Evolutionary conservation across 768 basidiomycete species (phyloP).

Genomic region (Chalciporus pseudorubinellus): DNA sequence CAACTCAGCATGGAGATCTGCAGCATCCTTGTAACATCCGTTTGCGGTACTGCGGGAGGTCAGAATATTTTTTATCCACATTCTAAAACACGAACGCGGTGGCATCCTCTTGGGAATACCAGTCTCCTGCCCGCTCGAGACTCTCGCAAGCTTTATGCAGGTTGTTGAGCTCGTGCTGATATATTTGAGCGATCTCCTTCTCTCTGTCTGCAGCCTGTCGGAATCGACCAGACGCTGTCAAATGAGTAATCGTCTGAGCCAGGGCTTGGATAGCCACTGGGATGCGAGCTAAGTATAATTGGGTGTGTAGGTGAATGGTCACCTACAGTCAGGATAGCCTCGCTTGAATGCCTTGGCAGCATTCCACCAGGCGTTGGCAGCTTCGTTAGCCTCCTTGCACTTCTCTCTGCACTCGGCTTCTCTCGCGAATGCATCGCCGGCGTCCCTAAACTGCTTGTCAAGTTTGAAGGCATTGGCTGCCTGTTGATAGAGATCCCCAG

Average conservation of each 20-base stretch:
- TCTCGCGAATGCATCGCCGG: constrained; percentile 87
- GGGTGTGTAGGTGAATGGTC: neutral
- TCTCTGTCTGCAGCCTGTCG: constrained; percentile 97
- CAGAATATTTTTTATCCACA: neutral
- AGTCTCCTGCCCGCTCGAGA: constrained; percentile 88
- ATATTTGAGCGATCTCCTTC: constrained; percentile 94
- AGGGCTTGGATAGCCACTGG: constrained; percentile 89
- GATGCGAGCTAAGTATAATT: constrained; percentile 11
- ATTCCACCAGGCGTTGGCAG: constrained; percentile 99
- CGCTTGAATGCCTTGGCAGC: constrained; percentile 95
- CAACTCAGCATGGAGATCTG: constrained; percentile 89
- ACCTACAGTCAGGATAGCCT: constrained; percentile 77
- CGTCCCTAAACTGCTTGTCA: constrained; percentile 88
- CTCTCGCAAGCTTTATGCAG: constrained; percentile 86
- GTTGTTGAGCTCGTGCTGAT: constrained; percentile 79
- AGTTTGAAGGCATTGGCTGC: constrained; percentile 93
- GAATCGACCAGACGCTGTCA: constrained; percentile 85
- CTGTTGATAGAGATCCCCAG: constrained; percentile 92
- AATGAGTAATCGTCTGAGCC: constrained; percentile 76
- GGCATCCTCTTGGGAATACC: constrained; percentile 98
- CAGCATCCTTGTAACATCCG: constrained; percentile 93
- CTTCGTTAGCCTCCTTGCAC: constrained; percentile 85
- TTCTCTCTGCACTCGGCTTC: constrained; percentile 95
- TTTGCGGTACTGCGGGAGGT: constrained; percentile 75
- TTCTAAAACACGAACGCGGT: constrained; percentile 64